Evolutionary conservation across 2,329 filamentous ascomycete genomes (phyloP).

Genomic region (Aspergillus caelatus): DNA sequence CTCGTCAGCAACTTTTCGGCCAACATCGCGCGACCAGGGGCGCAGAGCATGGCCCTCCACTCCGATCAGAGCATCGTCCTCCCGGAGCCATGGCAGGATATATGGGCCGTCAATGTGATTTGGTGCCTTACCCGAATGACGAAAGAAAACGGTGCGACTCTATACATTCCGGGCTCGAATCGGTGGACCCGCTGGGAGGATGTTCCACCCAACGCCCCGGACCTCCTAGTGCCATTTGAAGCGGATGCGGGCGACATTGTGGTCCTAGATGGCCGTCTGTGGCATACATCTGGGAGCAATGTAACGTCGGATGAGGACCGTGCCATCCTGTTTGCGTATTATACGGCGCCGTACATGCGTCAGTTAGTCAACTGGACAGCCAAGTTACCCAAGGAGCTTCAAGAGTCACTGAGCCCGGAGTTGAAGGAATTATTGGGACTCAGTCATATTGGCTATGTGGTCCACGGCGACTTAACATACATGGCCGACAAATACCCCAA

Average conservation of each 20-base stretch:
- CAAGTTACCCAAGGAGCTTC: not conserved
- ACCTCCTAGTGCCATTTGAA: not conserved
- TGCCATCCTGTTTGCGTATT: not conserved
- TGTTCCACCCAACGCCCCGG: not conserved
- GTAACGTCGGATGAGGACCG: not conserved
- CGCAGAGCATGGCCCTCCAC: slow-evolving; percentile 35
- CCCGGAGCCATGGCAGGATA: slow-evolving; percentile 35
- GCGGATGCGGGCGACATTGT: not conserved
- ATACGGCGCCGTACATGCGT: not conserved
- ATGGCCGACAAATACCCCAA: no score
- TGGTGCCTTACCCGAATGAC: slow-evolving; percentile 38
- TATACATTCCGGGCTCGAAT: slow-evolving; percentile 11
- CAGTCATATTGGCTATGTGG: no score
- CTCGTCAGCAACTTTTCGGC: slow-evolving; percentile 41
- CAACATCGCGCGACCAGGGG: slow-evolving; percentile 39
- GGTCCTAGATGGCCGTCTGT: not conserved
- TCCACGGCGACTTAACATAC: no score
- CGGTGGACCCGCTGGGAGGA: not conserved
- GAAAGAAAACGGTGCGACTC: slow-evolving; percentile 32
- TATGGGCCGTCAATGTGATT: slow-evolving; percentile 28
- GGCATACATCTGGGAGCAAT: not conserved
- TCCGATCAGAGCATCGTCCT: slow-evolving; percentile 37
- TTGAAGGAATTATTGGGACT: no score
- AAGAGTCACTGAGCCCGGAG: not conserved
- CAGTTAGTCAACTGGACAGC: not conserved